These are phyloP conservation scores for Lachnellula cervina DNA, from an alignment of 2,329 filamentous ascomycete genomes.

Conservation along the genomic window DNA sequence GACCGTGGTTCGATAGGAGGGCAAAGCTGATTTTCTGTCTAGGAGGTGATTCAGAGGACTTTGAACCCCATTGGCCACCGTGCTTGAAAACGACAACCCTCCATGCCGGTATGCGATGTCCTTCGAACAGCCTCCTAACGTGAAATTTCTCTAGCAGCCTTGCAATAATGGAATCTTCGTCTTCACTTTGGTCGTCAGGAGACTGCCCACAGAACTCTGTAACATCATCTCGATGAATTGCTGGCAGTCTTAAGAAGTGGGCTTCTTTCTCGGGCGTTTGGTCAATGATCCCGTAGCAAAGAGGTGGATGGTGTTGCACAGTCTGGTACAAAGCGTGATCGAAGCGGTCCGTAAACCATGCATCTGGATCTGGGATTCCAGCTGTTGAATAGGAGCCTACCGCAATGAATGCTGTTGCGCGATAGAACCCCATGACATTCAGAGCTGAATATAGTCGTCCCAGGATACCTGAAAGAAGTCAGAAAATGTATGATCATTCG, in stretches of 20 bases:
- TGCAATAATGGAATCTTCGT: neutral
- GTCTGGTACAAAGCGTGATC: constrained; percentile 1
- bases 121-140: neutral
- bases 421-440: neutral
- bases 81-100: constrained; percentile 8
- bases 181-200: neutral
- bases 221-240: constrained; percentile 7
- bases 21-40: constrained; percentile 1
- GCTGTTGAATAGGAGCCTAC: neutral
- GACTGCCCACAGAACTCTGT: neutral
- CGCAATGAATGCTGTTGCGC: neutral
- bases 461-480: neutral
- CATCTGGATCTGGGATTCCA: neutral
- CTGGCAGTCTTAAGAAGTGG: constrained; percentile 2
- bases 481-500: neutral
- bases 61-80: neutral
- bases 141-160: constrained; percentile 3
- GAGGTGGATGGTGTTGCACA: constrained; percentile 9
- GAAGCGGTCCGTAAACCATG: neutral
- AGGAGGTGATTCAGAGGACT: neutral
- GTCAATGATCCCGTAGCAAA: constrained; percentile 10
- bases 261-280: constrained; percentile 1
- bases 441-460: neutral
- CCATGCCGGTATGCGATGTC: constrained; percentile 6
- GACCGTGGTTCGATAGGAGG: neutral